Evolutionary conservation across 306 rosid genomes (phyloP).

Genomic region (Cicer arietinum): DNA sequence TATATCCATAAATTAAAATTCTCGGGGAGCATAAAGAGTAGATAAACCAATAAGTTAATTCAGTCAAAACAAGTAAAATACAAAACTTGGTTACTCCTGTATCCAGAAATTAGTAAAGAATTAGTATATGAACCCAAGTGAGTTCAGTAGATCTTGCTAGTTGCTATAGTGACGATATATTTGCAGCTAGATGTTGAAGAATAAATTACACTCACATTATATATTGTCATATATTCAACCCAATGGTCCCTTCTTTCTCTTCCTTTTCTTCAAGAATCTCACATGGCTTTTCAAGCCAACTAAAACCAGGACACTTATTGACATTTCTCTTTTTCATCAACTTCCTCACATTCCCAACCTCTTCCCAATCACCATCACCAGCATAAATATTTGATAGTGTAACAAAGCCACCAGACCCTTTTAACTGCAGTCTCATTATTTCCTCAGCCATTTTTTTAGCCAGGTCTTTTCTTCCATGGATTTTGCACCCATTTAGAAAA

Average conservation of each 20-base stretch:
- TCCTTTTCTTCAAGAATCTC: conserved; percentile 26
- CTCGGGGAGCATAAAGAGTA: not conserved
- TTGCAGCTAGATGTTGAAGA: conserved; percentile 11
- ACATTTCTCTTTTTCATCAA: conserved; percentile 60
- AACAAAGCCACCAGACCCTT: conserved; percentile 62
- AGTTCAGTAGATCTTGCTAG: conserved; percentile 13
- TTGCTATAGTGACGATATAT: conserved; percentile 1
- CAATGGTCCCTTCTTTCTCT: conserved; percentile 16
- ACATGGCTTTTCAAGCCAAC: conserved; percentile 53
- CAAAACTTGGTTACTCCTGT: not conserved
- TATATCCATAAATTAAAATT: not conserved
- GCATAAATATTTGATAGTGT: conserved; percentile 74
- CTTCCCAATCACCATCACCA: conserved; percentile 72
- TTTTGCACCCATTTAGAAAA: conserved; percentile 67
- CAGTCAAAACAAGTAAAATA: not conserved
- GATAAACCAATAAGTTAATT: not conserved
- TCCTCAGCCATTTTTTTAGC: conserved; percentile 59
- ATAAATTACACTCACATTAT: not conserved
- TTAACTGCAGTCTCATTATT: conserved; percentile 53
- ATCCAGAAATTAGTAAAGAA: not conserved
- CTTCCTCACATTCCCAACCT: conserved; percentile 61
- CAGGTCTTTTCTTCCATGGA: conserved; percentile 72
- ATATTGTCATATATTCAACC: conserved; percentile 22
- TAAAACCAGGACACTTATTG: conserved; percentile 57
- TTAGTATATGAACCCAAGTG: conserved; percentile 22